Conservation (phyloP, 2,329 filamentous ascomycete species). For the Diaporthe citriasiana region DNA sequence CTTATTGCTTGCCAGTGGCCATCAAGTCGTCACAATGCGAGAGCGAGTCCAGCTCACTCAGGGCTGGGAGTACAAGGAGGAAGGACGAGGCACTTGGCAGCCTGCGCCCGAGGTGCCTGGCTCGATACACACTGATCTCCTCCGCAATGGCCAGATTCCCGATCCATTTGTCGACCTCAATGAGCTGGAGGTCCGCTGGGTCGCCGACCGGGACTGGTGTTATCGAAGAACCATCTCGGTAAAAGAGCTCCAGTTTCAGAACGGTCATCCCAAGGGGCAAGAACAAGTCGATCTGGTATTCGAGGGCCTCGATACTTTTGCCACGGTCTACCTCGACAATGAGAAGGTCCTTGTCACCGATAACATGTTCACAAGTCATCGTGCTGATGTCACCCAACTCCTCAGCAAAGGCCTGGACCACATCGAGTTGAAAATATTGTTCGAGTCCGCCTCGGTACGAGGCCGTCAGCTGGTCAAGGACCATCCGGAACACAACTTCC, state of each 20-base stretch:
- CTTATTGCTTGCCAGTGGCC: not conserved
- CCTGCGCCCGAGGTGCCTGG: constrained; percentile 75
- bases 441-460: constrained; percentile 74
- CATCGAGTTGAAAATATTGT: constrained; percentile 74
- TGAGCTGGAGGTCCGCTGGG: constrained; percentile 80
- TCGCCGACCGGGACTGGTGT: constrained; percentile 79
- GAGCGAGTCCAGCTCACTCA: constrained; percentile 65
- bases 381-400: constrained; percentile 75
- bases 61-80: constrained; percentile 73
- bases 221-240: constrained; percentile 73
- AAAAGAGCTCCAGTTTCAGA: not conserved
- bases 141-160: constrained; percentile 72
- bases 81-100: constrained; percentile 65
- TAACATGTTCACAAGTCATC: constrained; percentile 84
- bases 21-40: constrained; percentile 46
- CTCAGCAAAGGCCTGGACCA: constrained; percentile 60
- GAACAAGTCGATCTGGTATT: constrained; percentile 74
- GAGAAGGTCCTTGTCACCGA: constrained; percentile 76
- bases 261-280: constrained; percentile 56
- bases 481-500: constrained; percentile 74
- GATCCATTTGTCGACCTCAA: constrained; percentile 84
- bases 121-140: constrained; percentile 76
- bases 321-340: constrained; percentile 78
- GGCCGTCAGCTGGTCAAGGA: constrained; percentile 73
- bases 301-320: constrained; percentile 85